Evolutionary conservation across 495 filamentous ascomycete species (phyloP).

Genomic region (Chaetomidium leptoderma): DNA sequence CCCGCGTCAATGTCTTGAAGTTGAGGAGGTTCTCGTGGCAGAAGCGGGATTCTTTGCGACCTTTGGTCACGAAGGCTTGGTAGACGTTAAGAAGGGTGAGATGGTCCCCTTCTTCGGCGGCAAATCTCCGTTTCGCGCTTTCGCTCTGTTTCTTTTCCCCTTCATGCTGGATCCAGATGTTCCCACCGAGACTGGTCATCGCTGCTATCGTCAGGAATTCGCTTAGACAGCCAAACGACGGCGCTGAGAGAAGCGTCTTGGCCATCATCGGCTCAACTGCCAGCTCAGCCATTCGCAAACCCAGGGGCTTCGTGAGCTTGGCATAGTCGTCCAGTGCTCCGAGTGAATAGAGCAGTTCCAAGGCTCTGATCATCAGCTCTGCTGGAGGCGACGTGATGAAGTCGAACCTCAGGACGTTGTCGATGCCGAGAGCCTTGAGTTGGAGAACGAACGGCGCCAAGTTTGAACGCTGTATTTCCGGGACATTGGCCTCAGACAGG

Average conservation of each 20-base stretch:
- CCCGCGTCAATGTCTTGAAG: slow-evolving; percentile 73
- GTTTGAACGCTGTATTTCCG: slow-evolving; percentile 92
- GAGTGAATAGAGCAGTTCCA: slow-evolving; percentile 85
- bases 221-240: slow-evolving; percentile 69
- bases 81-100: slow-evolving; percentile 93
- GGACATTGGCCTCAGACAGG: slow-evolving; percentile 71
- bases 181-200: slow-evolving; percentile 84
- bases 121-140: slow-evolving; percentile 72
- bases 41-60: slow-evolving; percentile 80
- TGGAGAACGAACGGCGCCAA: slow-evolving; percentile 88
- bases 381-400: slow-evolving; percentile 86
- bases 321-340: slow-evolving; percentile 87
- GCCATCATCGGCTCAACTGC: slow-evolving; percentile 96
- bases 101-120: slow-evolving; percentile 92
- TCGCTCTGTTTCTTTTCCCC: slow-evolving; percentile 70
- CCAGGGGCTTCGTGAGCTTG: slow-evolving; percentile 83
- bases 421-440: slow-evolving; percentile 92
- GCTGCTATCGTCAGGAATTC: slow-evolving; percentile 90
- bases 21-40: slow-evolving; percentile 84
- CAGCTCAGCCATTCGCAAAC: slow-evolving; percentile 89
- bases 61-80: slow-evolving; percentile 80
- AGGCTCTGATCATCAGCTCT: slow-evolving; percentile 78
- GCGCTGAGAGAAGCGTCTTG: slow-evolving; percentile 77
- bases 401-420: slow-evolving; percentile 88
- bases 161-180: slow-evolving; percentile 75